Evolutionary conservation across 495 filamentous ascomycete species (phyloP), one percentile per base, ranked within the genome.

Genomic region (Pseudomonodictys pantanalensis): DNA sequence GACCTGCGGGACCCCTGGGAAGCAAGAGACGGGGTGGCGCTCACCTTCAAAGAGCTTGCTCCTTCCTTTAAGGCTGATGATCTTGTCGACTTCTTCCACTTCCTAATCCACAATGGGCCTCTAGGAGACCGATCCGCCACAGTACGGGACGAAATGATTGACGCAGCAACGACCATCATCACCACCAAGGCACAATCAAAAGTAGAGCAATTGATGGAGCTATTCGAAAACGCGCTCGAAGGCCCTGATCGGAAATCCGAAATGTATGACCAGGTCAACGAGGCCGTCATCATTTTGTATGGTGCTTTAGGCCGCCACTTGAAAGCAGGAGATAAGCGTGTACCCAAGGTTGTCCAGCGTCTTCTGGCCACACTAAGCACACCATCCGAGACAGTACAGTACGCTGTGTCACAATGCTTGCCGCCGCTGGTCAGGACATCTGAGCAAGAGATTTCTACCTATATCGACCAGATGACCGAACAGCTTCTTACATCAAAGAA

Each of bases 281-380:
- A 98, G 74, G 93, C 93, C 3, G 91, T 98, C 24, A 90, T 98
- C 60, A 91, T 98, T 54, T 86, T 98, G 59, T 98, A 97, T 66
- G 93, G 93, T 66, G 91, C 93, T 29, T 74, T 98, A 12, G 93
- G 91, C 11, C 81, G 89, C 25, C 93, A 98, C 77, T 76, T 98
- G 39, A 85, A 87, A 58, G 75, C 84, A 2, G 89, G 91, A 6
- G 93, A 98, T 69, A 73, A 81, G 50, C 89, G 93, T 55, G 79
- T 97, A 39, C 89, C 89, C 7, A 83, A 86, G 10, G 92, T 97
- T 45, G 83, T 97, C 28, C 84, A 90, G 58, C 83, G 90, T 54
- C 77, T 98, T 17, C 80, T 97, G 30, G 83, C 81, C 22, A 95
- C 95, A 5, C 78, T 98, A 25, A 89, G 86, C 66, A 97, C 92